Evolutionary conservation across 306 rosid genomes (phyloP).

Genomic region (Medicago lupulina): DNA sequence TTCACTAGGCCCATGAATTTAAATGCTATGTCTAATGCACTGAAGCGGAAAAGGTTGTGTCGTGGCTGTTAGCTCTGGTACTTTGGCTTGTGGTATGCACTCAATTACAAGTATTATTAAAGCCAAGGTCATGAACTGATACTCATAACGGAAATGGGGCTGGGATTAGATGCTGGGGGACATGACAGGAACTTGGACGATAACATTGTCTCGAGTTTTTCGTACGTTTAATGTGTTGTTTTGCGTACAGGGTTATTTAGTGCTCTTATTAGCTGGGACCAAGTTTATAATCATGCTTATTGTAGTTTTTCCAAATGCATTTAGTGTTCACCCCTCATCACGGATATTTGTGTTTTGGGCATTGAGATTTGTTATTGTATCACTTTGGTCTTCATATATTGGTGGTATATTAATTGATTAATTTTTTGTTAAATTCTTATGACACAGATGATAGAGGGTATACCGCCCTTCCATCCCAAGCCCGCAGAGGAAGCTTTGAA

Average conservation of each 20-base stretch:
- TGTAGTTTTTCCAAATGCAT: conserved; percentile 28
- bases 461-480: conserved; percentile 71
- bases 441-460: conserved; percentile 89
- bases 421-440: not conserved
- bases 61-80: not conserved
- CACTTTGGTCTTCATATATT: conserved; percentile 17
- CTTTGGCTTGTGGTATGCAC: not conserved
- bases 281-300: conserved; percentile 23
- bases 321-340: not conserved
- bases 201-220: conserved; percentile 19
- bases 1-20: conserved; percentile 11
- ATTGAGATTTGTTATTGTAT: conserved; percentile 26
- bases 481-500: conserved; percentile 70
- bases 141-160: no score
- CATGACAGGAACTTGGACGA: not conserved
- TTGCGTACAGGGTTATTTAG: conserved; percentile 6
- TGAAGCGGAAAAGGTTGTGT: conserved; percentile 9
- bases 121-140: conserved; percentile 28
- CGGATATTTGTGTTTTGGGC: conserved; percentile 13
- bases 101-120: conserved; percentile 15
- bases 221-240: conserved; percentile 15
- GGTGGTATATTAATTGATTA: not conserved
- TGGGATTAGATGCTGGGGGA: not conserved
- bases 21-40: conserved; percentile 16
- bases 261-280: conserved; percentile 18